Conservation (phyloP, 1,284 basidiomycete genomes). For the Ustilago curta region DNA sequence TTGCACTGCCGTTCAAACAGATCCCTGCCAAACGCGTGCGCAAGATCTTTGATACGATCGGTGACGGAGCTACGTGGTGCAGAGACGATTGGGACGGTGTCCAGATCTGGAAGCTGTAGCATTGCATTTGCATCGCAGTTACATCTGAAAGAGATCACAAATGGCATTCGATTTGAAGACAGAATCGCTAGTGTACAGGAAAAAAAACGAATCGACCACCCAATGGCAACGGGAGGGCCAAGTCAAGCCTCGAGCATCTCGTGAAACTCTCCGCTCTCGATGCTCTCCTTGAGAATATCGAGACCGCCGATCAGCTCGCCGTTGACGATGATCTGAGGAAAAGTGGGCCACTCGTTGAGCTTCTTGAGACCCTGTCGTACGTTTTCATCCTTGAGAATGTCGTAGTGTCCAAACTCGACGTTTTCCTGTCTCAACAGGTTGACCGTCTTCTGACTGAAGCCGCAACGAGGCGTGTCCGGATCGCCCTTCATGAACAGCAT, state of each 20-base stretch:
- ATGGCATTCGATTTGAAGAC: not conserved
- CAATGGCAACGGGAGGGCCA: not conserved
- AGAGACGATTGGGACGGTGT: constrained; percentile 80
- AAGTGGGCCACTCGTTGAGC: constrained; percentile 82
- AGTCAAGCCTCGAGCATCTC: constrained; percentile 73
- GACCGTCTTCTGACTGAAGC: constrained; percentile 80
- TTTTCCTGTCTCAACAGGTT: constrained; percentile 75
- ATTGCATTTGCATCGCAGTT: not conserved
- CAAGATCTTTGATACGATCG: constrained; percentile 76
- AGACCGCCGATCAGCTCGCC: constrained; percentile 81
- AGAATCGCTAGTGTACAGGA: constrained; percentile 34
- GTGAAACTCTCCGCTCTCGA: constrained; percentile 75
- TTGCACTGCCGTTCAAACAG: constrained; percentile 75
- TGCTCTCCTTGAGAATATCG: constrained; percentile 70
- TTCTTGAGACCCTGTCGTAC: constrained; percentile 83
- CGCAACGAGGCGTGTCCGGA: constrained; percentile 79
- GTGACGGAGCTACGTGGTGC: constrained; percentile 73
- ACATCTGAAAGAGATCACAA: not conserved
- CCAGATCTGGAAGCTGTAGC: constrained; percentile 76
- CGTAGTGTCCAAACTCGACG: constrained; percentile 79
- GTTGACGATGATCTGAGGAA: constrained; percentile 78
- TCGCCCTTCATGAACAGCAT: constrained; percentile 98
- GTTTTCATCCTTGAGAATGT: constrained; percentile 81
- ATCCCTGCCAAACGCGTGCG: constrained; percentile 76
- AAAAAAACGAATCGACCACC: not conserved